Base-by-base conservation (phyloP, 2,329 filamentous ascomycete genomes). In the Dactylonectria macrodidyma region DNA sequence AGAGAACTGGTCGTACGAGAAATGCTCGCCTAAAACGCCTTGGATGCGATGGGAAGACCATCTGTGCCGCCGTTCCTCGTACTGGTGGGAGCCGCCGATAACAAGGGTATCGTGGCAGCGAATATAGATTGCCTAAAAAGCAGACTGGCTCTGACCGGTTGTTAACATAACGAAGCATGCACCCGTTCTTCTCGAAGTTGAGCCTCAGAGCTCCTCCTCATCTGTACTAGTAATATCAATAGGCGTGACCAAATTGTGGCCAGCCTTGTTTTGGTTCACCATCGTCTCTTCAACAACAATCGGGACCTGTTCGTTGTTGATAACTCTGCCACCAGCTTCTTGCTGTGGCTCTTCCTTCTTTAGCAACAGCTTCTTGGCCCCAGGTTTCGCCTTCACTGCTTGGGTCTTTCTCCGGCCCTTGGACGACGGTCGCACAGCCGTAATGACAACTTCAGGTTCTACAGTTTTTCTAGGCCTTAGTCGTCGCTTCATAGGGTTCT, bases 91-190 rank as follows among this genome's bases (percentile, higher is more conserved):
- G 54, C 64, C 48, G 52, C 38, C 47, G 59, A 51, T 46, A 70
- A 62, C 63, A 67, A 56, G 68, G 73, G 70, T 75, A 75, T 75
- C 70, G 56, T 73, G 62, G 65, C 68, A 74, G 71, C 59, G 59
- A 56, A 66, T 67, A 66, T 63, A 67, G 62, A 55, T 64, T 73
- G 63, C 52, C 55, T 57, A 10, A 55, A 66, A 54, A 62, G 41
- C 50, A 59, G 47, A 61, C 22, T 46, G 47, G 46, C 57, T 57
- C 36, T 51, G 63, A 38, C 41, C 60, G n/a, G 51, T 41, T 58
- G 41, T 56, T 55, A 56, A 62, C 51, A 62, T 52, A 22, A 41
- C 26, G n/a, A 41, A 58, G 48, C 41, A 51, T 51, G 9, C 41
- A 22, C 52, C 62, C 62, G 46, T 56, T 61, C 22, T 44, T 59